Evolutionary conservation across 2,329 filamentous ascomycete species (phyloP), one percentile per base, ranked within the genome.

Genomic region (Furcasterigmium sp.): DNA sequence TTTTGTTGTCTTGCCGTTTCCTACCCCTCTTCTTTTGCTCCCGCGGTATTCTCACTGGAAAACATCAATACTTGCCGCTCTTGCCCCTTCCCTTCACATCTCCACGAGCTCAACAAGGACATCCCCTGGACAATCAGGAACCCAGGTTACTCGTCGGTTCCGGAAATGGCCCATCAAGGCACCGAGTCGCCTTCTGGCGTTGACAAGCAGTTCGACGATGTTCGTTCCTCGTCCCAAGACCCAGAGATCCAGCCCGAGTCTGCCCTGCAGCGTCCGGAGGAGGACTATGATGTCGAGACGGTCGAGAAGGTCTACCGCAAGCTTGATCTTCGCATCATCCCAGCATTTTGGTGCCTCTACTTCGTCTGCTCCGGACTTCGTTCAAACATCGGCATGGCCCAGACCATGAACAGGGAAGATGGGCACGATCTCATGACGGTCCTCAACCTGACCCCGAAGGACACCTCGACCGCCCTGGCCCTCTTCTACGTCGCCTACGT

Each of bases 401-500:
- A 95, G 67, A 95, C 90, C 2, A 95, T 95, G 90, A 95, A 95
- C 65, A 65, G 65, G 23, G 65, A 75, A 15, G 65, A 76, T 34
- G 75, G 77, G 26, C 88, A 95, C 59, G 84, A 93, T 58, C 78
- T 95, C n/a, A 77, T 77, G 52, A 77, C 79, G 3, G 76, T 85
- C 29, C 75, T 95, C 40, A 59, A 80, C 46, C 69, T 95, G 51
- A 81, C 80, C 0, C 65, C 83, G 9, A 86, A 85, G 54, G 84
- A 95, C 63, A 82, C 89, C 14, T 94, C 89, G 0, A 91, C 86
- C 0, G 88, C 87, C 39, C 70, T 95, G 30, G 87, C 90, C 4
- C 73, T 95, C 14, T 95, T 95, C 70, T 95, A 95, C 60, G 89
- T 95, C 48, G 84, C 87, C 57, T 95, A 95, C 64, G 89, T 95